A percentile compares a stretch with the other conserved stretches of the same genome.
Conservation (phyloP, 2,329 filamentous ascomycete species). For the Beauveria australis region DNA sequence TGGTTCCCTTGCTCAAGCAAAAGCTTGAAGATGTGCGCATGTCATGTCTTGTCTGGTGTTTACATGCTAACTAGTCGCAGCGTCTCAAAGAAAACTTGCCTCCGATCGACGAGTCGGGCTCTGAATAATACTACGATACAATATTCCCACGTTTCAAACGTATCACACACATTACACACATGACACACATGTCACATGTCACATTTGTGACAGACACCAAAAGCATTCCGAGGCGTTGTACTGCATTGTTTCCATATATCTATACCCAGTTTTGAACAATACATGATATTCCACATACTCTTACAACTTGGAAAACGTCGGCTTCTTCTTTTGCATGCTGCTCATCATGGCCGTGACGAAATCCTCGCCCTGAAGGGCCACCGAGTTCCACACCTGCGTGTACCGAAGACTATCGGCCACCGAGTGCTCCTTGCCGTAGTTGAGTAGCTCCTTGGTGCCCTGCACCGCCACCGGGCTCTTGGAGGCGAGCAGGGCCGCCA, state of each 20-base stretch:
- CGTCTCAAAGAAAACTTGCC: slow-evolving; percentile 45
- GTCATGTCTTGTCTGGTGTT: neutral
- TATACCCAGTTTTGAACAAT: neutral
- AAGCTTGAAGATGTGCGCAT: slow-evolving; percentile 56
- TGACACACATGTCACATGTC: slow-evolving; percentile 9
- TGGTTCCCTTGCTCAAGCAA: slow-evolving; percentile 58
- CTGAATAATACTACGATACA: slow-evolving; percentile 23
- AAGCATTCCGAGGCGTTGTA: neutral
- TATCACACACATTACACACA: no score
- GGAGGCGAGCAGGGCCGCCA: slow-evolving; percentile 57
- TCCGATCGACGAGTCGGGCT: slow-evolving; percentile 43
- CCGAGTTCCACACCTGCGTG: slow-evolving; percentile 80
- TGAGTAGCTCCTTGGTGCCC: slow-evolving; percentile 80
- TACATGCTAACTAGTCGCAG: slow-evolving; percentile 20
- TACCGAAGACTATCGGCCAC: slow-evolving; percentile 75
- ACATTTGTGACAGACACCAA: neutral
- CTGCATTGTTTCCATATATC: neutral
- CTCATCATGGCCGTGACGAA: slow-evolving; percentile 66
- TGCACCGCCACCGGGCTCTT: slow-evolving; percentile 87
- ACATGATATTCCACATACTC: neutral
- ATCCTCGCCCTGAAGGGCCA: slow-evolving; percentile 73
- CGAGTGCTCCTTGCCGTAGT: slow-evolving; percentile 69
- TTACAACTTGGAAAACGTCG: slow-evolving; percentile 78
- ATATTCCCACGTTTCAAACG: neutral
- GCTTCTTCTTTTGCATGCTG: slow-evolving; percentile 68